Evolutionary conservation across 2,329 filamentous ascomycete genomes (phyloP).

Genomic region (Macrophomina phaseolina): DNA sequence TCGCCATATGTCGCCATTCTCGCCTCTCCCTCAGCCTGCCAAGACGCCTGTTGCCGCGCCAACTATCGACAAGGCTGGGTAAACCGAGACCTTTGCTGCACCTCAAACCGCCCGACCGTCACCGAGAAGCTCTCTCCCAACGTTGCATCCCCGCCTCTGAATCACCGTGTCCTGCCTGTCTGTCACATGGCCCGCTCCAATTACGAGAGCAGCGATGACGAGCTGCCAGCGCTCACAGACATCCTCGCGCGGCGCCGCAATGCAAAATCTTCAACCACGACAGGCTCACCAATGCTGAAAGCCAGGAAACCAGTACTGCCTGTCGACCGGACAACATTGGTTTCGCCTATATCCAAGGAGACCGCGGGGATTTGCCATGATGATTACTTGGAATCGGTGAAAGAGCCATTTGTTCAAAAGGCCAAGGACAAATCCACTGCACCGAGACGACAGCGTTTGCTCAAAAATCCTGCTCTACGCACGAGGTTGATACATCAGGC

Average conservation of each 20-base stretch:
- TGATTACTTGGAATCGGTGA: neutral
- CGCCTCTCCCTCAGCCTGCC: conserved; percentile 17
- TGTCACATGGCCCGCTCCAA: conserved; percentile 13
- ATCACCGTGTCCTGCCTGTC: neutral
- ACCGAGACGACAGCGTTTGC: conserved; percentile 38
- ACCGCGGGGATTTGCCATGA: no score
- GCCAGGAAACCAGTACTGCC: neutral
- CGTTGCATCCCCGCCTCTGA: neutral
- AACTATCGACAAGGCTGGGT: conserved; percentile 18
- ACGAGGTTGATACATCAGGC: conserved; percentile 31
- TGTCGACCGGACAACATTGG: neutral
- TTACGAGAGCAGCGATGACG: conserved; percentile 23
- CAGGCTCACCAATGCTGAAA: neutral
- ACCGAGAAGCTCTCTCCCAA: no score
- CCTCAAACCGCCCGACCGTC: no score
- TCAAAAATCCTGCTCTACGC: conserved; percentile 42
- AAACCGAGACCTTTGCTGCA: neutral
- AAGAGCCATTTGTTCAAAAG: conserved; percentile 32
- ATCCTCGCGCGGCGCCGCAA: conserved; percentile 8
- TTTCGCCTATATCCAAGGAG: no score
- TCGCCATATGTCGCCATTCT: conserved; percentile 25
- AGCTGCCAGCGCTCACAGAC: conserved; percentile 10
- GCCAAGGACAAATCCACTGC: conserved; percentile 32
- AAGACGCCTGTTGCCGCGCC: conserved; percentile 22
- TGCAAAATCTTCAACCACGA: neutral